Evolutionary conservation across 2,329 filamentous ascomycete genomes (phyloP), one percentile per base, ranked within the genome.

Genomic region (Cladosporium cucumerinum): DNA sequence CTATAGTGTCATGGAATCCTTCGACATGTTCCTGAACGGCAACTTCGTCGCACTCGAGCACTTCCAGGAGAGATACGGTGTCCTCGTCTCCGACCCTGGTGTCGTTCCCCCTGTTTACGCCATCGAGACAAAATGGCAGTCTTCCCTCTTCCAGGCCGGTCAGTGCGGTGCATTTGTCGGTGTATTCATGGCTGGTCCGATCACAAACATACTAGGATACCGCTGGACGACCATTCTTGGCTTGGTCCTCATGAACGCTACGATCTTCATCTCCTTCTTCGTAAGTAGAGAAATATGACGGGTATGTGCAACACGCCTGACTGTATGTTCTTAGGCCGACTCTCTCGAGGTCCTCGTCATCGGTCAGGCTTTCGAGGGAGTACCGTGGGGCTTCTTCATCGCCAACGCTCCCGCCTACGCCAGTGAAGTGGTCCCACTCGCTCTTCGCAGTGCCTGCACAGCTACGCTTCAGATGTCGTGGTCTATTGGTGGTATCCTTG

Each of bases 381-480:
- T 82, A 21, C 62, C 62, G 1, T 88, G 85, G 86, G 86, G 86
- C 26, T 81, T 87, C 69, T 88, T 87, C 73, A 85, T 86, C 66
- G 85, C 85, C 69, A 87, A 86, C 71, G 80, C 85, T 5, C 85
- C 86, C 0, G 85, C 85, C 16, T 83, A 83, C 70, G 81, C 81
- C n/a, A 81, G 80, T 39, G 84, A 86, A 72, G 89, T 92, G 65
- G 91, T 88, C 72, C 89, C 89, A 4, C 84, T 92, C 8, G 86
- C 88, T 57, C 82, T 92, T 60, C 86, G 89, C 66, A 88, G 88
- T 63, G 89, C 89, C 72, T 78, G 90, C 68, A 91, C 89, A 0
- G 91, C 89, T 6, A 92, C 91, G 67, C 86, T 91, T 78, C 90
- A 90, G 78, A 88, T 89, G 72, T 91, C 89, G 81, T 92, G 89